A percentile compares a stretch with the other conserved stretches of the same genome.
Conservation (phyloP, 2,329 filamentous ascomycete genomes). For the Clarireedia sp. region DNA sequence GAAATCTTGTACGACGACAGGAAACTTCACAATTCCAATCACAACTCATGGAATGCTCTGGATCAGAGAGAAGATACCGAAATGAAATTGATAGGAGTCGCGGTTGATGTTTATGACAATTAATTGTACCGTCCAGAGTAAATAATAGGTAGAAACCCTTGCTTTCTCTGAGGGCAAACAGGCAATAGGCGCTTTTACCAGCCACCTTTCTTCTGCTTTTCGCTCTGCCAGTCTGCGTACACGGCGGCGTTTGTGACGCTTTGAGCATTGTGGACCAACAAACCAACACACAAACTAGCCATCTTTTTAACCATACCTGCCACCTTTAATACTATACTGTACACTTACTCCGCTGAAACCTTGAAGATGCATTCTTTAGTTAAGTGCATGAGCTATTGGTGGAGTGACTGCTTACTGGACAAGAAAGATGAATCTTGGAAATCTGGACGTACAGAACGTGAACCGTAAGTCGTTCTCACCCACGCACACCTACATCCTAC, state of each 20-base stretch:
- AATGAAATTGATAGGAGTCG: no score
- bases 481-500: not conserved
- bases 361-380: conserved; percentile 23
- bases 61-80: no score
- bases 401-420: conserved; percentile 3
- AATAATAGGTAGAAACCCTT: not conserved
- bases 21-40: no score
- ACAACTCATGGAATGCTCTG: no score
- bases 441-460: conserved; percentile 18
- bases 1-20: no score
- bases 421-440: conserved; percentile 20
- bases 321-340: not conserved
- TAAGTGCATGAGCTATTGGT: conserved; percentile 21
- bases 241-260: not conserved
- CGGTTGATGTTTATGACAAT: no score
- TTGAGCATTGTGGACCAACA: not conserved
- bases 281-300: conserved; percentile 4
- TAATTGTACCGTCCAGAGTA: not conserved
- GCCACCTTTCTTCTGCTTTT: conserved; percentile 3
- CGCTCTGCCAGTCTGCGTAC: no score
- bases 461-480: conserved; percentile 19
- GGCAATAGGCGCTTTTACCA: conserved; percentile 1
- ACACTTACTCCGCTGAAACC: conserved; percentile 5
- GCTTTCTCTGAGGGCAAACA: not conserved
- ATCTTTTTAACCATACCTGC: conserved; percentile 4